Percentiles rank a stretch among this genome's conserved stretches.
These are phyloP conservation scores for Hyaloscypha variabilis DNA, from an alignment of 495 filamentous ascomycete genomes.

Conservation along the genomic window DNA sequence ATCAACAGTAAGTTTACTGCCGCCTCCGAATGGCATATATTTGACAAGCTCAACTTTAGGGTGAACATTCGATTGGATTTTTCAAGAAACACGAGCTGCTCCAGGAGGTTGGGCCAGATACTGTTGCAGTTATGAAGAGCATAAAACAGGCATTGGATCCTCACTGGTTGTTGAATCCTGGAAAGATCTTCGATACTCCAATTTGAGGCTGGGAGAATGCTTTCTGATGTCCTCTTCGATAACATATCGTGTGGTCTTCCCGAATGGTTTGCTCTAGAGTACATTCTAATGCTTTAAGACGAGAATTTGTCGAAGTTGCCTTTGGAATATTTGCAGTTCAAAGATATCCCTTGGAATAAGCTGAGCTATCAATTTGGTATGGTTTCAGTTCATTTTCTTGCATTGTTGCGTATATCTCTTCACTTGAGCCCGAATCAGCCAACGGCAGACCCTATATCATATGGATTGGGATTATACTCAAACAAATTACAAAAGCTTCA, in stretches of 20 bases:
- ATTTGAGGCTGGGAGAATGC: background rate
- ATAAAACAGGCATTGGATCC: conserved; percentile 84
- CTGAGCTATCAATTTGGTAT: too few relatives aligned
- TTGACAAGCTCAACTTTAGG: conserved; percentile 39
- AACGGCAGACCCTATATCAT: too few relatives aligned
- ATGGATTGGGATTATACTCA: too few relatives aligned
- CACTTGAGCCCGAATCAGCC: too few relatives aligned
- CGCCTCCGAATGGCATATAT: background rate
- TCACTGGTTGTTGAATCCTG: conserved; percentile 86
- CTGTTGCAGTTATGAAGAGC: conserved; percentile 80
- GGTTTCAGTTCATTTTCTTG: too few relatives aligned
- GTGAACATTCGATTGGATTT: conserved; percentile 86
- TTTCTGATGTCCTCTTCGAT: too few relatives aligned
- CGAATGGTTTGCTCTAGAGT: too few relatives aligned
- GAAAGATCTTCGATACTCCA: conserved; percentile 77
- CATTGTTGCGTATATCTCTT: too few relatives aligned
- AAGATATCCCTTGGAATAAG: too few relatives aligned
- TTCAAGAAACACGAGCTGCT: conserved; percentile 75
- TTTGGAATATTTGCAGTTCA: background rate
- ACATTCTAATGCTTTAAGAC: too few relatives aligned
- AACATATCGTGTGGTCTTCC: too few relatives aligned
- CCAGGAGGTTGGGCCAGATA: conserved; percentile 78
- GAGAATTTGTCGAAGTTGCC: background rate
- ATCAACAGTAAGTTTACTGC: conserved; percentile 65
- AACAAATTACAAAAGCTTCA: too few relatives aligned